Conservation (phyloP, 1,284 basidiomycete genomes). For the Phellopilus nigrolimitatus region DNA sequence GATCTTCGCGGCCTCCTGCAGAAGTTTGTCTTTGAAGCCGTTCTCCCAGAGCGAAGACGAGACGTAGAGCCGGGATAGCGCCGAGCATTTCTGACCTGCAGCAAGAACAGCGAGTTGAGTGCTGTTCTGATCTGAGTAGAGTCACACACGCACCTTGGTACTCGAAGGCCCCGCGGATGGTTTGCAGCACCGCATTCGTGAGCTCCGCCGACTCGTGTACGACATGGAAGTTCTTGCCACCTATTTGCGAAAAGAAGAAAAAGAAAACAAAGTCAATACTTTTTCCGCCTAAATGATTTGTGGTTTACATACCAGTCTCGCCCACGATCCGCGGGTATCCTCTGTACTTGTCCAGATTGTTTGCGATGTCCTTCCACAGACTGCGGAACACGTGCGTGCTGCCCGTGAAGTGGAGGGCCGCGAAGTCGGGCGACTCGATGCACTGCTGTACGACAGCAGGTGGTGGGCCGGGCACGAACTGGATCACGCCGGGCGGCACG, state of each 20-base stretch:
- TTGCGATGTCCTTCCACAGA: slow-evolving; percentile 94
- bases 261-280: neutral
- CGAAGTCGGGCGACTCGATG: slow-evolving; percentile 77
- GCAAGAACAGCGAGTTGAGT: neutral
- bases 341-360: slow-evolving; percentile 82
- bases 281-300: neutral
- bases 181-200: slow-evolving; percentile 85
- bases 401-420: slow-evolving; percentile 95
- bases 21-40: slow-evolving; percentile 82
- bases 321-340: slow-evolving; percentile 94
- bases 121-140: slow-evolving; percentile 7
- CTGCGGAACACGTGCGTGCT: slow-evolving; percentile 92
- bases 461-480: slow-evolving; percentile 90
- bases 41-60: slow-evolving; percentile 81
- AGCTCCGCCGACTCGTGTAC: slow-evolving; percentile 87
- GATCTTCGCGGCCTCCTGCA: slow-evolving; percentile 77
- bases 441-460: slow-evolving; percentile 79
- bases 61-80: slow-evolving; percentile 89
- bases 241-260: slow-evolving; percentile 28
- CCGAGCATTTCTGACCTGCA: slow-evolving; percentile 95
- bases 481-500: slow-evolving; percentile 91
- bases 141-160: slow-evolving; percentile 69
- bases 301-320: slow-evolving; percentile 57
- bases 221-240: slow-evolving; percentile 98
- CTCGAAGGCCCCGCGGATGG: slow-evolving; percentile 89